Evolutionary conservation across 176 grass and related monocot species (phyloP), one percentile per base, ranked within the genome.

Genomic region (Oryza brachyantha): DNA sequence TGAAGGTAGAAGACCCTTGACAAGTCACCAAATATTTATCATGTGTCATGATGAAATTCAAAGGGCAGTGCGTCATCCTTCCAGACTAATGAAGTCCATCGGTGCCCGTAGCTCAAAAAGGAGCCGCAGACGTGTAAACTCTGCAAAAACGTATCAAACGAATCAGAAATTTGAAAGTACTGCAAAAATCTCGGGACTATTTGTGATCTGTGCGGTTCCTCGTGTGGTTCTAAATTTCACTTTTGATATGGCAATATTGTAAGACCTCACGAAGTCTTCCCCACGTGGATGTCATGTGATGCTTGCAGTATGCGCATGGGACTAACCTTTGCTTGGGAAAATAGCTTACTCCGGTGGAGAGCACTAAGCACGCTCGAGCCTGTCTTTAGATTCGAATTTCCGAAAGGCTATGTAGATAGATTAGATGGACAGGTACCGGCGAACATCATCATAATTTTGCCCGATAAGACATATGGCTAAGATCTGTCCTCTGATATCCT

Each of bases 381-480:
- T 35, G 27, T 21, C 82, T 48, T 70, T 26, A 26, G 82, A 64
- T 78, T 67, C 65, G 73, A 70, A 50, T 84, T 84, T 78, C 40
- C 29, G 16, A 78, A 84, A 84, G 82, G 29, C 82, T 84, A 84
- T 6, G 34, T 11, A 12, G 28, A 21, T 74, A n/a, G 82, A 70
- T 84, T 84, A 77, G 29, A 77, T 25, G 52, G 74, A 62, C 36
- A 77, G 73, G 69, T 63, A 84, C 82, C 54, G 74, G 54, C 74
- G 54, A 84, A 38, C 82, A 84, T 70, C 73, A 77, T 84, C 64
- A 78, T 78, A n/a, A 63, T 63, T 78, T 52, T 78, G 40, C 40
- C 28, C 17, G 82, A 84, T 71, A 71, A 64, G 82, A 84, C 65
- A 22, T 84, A 55, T n/a, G 29, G 66, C 66, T 77, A 84, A 78